Evolutionary conservation across 2,329 filamentous ascomycete species (phyloP), one percentile per base, ranked within the genome.

Genomic region (Paraconiothyrium sp.): DNA sequence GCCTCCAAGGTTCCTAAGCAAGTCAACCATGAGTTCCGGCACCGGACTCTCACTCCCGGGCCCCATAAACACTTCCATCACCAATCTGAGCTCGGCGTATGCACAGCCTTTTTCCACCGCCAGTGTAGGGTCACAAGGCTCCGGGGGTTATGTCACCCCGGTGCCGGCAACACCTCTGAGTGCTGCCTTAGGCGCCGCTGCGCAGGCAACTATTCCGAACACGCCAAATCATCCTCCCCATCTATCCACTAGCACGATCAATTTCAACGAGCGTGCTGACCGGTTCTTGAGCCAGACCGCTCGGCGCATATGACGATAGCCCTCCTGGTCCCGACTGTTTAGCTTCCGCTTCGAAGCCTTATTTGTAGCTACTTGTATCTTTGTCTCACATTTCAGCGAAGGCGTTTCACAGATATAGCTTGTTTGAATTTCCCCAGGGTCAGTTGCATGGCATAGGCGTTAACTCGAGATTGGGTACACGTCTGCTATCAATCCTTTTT

Each of bases 131-230:
- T 72, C 72, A 14, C 67, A 71, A 55, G 69, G 72, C 32, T 75
- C 73, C 20, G 71, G 66, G 54, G 84, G 82, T 13, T 85, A 85
- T 50, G 83, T 84, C 24, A 81, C 85, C 10, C 83, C 86, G 11
- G 80, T 93, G 41, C 93, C 94, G 9, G 93, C 95, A 72, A 97
- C 94, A 1, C 94, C 94, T 8, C 86, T 97, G 64, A 95, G 92
- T 70, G 94, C 93, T 16, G 94, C 94, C 1, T 84, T 97, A 5
- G 94, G 94, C 0, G 93, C 94, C 6, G 94, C 94, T 22, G 92
- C 93, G 58, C 93, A 97, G 78, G 93, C 94, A 0, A 97, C 93
- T 0, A 90, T 97, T 11, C 91, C 92, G 4, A 92, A 92, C 54
- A 78, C 74, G 14, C 76, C 74, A 27, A 72, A 72, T 39, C 68